Conservation (phyloP, 2,329 filamentous ascomycete genomes). For the Simplicillium aogashimaense region DNA sequence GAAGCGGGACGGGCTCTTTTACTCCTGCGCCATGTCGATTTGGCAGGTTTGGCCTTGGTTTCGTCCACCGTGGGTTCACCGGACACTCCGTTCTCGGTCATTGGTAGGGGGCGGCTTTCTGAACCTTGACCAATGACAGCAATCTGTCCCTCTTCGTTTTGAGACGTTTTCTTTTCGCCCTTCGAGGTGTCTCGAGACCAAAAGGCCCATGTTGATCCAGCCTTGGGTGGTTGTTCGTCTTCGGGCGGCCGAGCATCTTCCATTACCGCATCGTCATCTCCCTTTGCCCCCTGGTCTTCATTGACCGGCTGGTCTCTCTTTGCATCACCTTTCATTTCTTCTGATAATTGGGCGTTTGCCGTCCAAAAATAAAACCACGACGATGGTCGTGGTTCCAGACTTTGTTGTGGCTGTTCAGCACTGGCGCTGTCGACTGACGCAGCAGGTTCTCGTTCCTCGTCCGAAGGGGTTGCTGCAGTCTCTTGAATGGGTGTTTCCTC, state of each 20-base stretch:
- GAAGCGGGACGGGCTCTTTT: constrained; percentile 38
- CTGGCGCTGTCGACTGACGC: constrained; percentile 13
- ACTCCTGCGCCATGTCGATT: constrained; percentile 26
- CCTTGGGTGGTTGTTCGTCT: constrained; percentile 28
- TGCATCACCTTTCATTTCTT: constrained; percentile 4
- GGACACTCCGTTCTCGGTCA: constrained; percentile 32
- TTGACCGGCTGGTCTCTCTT: constrained; percentile 10
- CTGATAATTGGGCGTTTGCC: constrained; percentile 6
- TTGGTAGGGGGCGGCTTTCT: constrained; percentile 41
- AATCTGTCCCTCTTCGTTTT: constrained; percentile 37
- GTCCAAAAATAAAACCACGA: constrained; percentile 33
- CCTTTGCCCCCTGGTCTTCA: constrained; percentile 14
- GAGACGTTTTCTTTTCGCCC: constrained; percentile 17
- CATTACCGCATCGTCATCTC: constrained; percentile 30
- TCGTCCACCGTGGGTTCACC: constrained; percentile 11
- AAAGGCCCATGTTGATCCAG: constrained; percentile 68
- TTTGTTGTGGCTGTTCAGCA: constrained; percentile 8
- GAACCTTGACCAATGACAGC: constrained; percentile 49
- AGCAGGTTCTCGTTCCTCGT: not conserved
- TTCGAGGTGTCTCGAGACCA: constrained; percentile 56
- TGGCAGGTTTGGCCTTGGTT: constrained; percentile 19
- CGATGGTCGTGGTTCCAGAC: constrained; percentile 10
- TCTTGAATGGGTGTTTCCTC: too few species aligned
- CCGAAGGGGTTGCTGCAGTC: too few species aligned
- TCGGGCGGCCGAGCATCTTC: constrained; percentile 26